Conservation (phyloP, 2,329 filamentous ascomycete genomes). For the Paracoccidioides lutzii region DNA sequence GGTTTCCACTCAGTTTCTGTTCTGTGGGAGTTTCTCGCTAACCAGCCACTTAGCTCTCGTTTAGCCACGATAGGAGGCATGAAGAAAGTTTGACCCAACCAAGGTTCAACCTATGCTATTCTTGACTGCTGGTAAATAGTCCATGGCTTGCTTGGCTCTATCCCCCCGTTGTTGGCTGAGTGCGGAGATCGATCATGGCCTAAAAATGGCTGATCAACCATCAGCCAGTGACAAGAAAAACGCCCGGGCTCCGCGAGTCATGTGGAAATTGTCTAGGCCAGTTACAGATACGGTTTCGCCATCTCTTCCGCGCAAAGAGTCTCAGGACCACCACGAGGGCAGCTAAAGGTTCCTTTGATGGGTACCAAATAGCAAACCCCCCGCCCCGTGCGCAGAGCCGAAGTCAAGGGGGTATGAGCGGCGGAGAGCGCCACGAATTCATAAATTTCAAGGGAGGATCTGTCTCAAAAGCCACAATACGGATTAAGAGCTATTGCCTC, state of each 20-base stretch:
- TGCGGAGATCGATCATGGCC: neutral
- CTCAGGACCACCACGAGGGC: conserved; percentile 2
- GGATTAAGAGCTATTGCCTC: neutral
- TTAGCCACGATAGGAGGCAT: neutral
- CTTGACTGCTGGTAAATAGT: neutral
- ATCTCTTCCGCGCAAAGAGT: neutral
- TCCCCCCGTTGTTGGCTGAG: neutral
- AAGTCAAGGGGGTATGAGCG: neutral
- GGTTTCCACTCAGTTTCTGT: neutral
- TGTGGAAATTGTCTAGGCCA: neutral
- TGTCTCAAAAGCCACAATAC: neutral
- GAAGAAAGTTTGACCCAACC: neutral
- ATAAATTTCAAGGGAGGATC: neutral
- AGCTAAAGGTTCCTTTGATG: conserved; percentile 1
- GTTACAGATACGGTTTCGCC: neutral
- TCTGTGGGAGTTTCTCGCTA: conserved; percentile 4
- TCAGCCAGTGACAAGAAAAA: neutral
- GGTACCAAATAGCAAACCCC: neutral
- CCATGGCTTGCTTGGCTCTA: neutral
- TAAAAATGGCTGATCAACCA: neutral
- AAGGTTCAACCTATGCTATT: neutral
- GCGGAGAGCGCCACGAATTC: neutral
- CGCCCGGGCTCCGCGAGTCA: neutral
- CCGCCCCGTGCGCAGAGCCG: neutral
- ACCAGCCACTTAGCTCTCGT: conserved; percentile 6